These are phyloP conservation scores for Fusarium globosum DNA, from an alignment of 2,329 filamentous ascomycete genomes.

Conservation along the genomic window DNA sequence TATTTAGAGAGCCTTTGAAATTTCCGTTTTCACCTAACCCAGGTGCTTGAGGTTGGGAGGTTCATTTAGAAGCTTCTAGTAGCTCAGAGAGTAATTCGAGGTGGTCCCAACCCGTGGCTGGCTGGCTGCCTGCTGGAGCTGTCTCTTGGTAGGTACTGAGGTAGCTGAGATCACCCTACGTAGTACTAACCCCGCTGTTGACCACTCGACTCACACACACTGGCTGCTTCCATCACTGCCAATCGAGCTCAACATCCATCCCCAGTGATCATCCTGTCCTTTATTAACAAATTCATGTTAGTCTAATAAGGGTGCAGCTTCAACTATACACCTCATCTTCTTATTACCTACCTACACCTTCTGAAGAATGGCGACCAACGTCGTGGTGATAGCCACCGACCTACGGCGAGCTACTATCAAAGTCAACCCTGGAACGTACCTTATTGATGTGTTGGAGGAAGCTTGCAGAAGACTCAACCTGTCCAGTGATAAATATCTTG, in stretches of 20 bases:
- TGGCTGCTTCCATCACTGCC: slow-evolving; percentile 37
- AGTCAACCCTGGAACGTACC: slow-evolving; percentile 81
- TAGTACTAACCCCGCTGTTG: slow-evolving; percentile 24
- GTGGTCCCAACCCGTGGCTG: background rate
- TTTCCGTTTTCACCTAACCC: background rate
- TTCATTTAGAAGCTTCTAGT: slow-evolving; percentile 20
- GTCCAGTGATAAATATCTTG: slow-evolving; percentile 76
- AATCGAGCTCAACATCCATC: slow-evolving; percentile 17
- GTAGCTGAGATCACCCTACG: background rate
- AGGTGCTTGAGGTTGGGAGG: background rate
- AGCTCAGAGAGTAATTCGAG: background rate
- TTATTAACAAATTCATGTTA: background rate
- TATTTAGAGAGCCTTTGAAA: background rate
- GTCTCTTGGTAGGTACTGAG: background rate
- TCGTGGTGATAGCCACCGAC: slow-evolving; percentile 86
- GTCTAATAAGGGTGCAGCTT: background rate
- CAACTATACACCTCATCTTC: background rate
- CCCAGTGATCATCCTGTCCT: slow-evolving; percentile 17
- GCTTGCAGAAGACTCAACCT: slow-evolving; percentile 86
- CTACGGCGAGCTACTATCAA: slow-evolving; percentile 84
- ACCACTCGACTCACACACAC: background rate
- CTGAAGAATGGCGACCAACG: slow-evolving; percentile 80
- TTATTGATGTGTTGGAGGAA: slow-evolving; percentile 87
- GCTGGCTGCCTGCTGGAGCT: slow-evolving; percentile 26
- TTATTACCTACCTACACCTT: background rate